These are phyloP conservation scores for Sicyos baderoa DNA, from an alignment of 306 rosid genomes.

Conservation along the genomic window DNA sequence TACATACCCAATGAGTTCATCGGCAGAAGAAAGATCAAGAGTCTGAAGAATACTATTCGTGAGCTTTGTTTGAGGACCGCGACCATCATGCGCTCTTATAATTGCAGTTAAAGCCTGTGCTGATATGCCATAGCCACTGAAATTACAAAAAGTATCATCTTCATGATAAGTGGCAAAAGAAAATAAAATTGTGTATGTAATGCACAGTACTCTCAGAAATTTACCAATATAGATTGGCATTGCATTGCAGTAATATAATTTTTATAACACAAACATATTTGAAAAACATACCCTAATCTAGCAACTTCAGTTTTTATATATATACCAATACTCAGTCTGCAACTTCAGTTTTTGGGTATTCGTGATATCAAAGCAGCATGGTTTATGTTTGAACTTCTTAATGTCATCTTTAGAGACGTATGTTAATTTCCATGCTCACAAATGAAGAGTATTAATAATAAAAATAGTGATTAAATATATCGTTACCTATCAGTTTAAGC, in stretches of 20 bases:
- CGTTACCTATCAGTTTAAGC: background rate
- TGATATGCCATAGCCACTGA: slow-evolving; percentile 92
- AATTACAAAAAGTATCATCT: slow-evolving; percentile 15
- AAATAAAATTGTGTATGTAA: background rate
- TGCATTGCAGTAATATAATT: background rate
- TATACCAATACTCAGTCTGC: background rate
- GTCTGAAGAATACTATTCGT: slow-evolving; percentile 44
- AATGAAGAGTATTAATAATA: background rate
- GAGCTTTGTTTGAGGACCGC: slow-evolving; percentile 69
- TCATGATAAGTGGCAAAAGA: background rate
- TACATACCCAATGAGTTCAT: slow-evolving; percentile 75
- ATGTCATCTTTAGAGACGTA: background rate
- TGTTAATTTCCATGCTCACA: background rate
- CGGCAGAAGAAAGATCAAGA: slow-evolving; percentile 64
- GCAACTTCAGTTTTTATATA: background rate
- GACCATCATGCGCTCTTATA: slow-evolving; percentile 74
- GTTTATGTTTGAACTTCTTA: background rate
- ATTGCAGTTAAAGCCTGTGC: slow-evolving; percentile 84
- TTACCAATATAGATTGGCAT: background rate
- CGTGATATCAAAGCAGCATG: background rate
- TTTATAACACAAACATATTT: background rate
- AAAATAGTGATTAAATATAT: background rate
- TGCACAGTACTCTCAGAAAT: slow-evolving; percentile 7
- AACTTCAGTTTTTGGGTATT: background rate
- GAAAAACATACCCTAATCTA: background rate